These are phyloP conservation scores for Casuarina glauca DNA, from an alignment of 306 rosid species.

Conservation along the genomic window DNA sequence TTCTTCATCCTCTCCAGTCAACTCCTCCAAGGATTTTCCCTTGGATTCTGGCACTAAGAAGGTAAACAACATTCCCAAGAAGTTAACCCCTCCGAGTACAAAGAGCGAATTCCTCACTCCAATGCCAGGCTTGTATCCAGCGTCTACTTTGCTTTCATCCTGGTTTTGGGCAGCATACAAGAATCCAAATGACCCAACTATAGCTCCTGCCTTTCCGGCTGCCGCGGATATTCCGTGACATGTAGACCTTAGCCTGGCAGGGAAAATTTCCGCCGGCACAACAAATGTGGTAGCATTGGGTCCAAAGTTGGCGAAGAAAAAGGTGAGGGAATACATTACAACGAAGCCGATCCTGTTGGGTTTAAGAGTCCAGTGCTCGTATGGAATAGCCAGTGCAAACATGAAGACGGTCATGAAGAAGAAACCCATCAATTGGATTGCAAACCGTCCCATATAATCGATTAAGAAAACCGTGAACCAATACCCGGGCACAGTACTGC, in stretches of 20 bases:
- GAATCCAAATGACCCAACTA: slow-evolving; percentile 17
- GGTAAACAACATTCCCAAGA: slow-evolving; percentile 12
- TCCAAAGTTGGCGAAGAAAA: slow-evolving; percentile 18
- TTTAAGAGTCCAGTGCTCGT: not conserved
- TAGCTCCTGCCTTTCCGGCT: slow-evolving; percentile 9
- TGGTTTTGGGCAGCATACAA: slow-evolving; percentile 19
- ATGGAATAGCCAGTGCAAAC: slow-evolving; percentile 19
- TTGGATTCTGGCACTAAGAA: slow-evolving; percentile 19
- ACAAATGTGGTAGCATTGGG: slow-evolving; percentile 19
- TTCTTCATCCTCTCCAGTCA: slow-evolving; percentile 2
- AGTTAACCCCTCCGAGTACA: slow-evolving; percentile 6
- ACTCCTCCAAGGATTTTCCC: slow-evolving; percentile 20
- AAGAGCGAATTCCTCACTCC: slow-evolving; percentile 15
- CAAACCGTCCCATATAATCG: slow-evolving; percentile 7
- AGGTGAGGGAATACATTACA: slow-evolving; percentile 11
- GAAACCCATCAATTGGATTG: slow-evolving; percentile 25
- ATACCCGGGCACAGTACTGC: slow-evolving; percentile 21
- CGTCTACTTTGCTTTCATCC: not conserved
- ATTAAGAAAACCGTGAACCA: slow-evolving; percentile 20
- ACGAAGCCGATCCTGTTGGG: not conserved
- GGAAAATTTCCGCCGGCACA: slow-evolving; percentile 25
- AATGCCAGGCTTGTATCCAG: slow-evolving; percentile 8
- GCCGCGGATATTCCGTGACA: slow-evolving; percentile 17
- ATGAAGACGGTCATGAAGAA: slow-evolving; percentile 11
- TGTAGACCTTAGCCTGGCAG: slow-evolving; percentile 19